phyloP scores from a whole-genome alignment of 1,284 basidiomycete species.

The Vanrija sp. region DNA sequence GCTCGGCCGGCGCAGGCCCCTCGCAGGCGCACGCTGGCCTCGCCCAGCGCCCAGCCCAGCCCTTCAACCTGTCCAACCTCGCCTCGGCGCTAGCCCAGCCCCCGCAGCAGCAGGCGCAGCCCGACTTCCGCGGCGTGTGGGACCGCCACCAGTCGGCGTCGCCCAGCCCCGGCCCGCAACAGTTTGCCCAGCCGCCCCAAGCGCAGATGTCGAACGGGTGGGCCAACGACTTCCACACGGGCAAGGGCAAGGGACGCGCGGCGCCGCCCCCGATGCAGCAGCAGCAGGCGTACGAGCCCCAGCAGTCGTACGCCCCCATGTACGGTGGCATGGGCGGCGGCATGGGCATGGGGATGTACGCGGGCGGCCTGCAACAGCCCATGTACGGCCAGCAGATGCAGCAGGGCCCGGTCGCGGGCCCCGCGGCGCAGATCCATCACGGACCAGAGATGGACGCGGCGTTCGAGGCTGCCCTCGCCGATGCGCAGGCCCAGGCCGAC shows the following conservation, averaged over 20 bases:
- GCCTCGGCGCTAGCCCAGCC: constrained; percentile 32
- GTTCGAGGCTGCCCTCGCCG: constrained; percentile 71
- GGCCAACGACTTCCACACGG: constrained; percentile 12
- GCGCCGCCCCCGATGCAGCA: constrained; percentile 1
- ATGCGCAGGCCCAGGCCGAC: constrained; percentile 57
- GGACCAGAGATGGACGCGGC: constrained; percentile 60
- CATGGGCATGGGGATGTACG: constrained; percentile 15
- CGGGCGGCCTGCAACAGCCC: constrained; percentile 15
- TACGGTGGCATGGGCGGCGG: constrained; percentile 7
- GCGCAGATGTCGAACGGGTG: constrained; percentile 1
- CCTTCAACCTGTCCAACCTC: constrained; percentile 46
- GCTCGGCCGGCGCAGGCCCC: constrained; percentile 3
- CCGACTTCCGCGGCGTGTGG: constrained; percentile 9
- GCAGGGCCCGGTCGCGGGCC: not conserved
- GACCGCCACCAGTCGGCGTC: constrained; percentile 5
- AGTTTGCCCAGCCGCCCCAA: not conserved
- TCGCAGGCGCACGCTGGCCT: constrained; percentile 3
- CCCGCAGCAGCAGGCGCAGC: constrained; percentile 7
- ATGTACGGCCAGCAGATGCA: constrained; percentile 38
- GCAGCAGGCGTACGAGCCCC: not conserved
- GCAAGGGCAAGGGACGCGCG: constrained; percentile 27
- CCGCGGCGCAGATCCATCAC: constrained; percentile 3
- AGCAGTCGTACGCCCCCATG: constrained; percentile 4
- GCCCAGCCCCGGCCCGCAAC: not conserved
- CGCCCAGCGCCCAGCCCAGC: constrained; percentile 22